phyloP scores from a whole-genome alignment of 768 basidiomycete genomes.

The Xerocomellus chrysenteron region DNA sequence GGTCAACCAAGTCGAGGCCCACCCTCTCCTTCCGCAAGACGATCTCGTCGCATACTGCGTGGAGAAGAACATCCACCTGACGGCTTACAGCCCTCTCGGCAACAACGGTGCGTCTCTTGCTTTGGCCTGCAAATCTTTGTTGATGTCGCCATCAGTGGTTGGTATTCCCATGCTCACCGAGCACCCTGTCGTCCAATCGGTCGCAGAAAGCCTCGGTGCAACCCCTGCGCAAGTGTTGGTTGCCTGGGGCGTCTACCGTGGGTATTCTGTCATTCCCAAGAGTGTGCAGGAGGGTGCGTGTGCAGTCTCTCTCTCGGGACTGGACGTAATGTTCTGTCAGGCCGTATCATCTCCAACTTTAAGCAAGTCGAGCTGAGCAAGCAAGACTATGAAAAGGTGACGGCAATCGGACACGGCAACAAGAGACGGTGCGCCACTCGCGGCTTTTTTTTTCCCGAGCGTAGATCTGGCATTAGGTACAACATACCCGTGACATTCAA shows the following conservation, averaged over 20 bases:
- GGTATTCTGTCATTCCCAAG: slow-evolving; percentile 85
- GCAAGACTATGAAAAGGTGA: slow-evolving; percentile 60
- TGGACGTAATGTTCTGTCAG: slow-evolving; percentile 23
- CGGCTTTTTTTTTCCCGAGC: neutral
- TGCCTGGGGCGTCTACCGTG: slow-evolving; percentile 75
- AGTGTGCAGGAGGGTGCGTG: slow-evolving; percentile 57
- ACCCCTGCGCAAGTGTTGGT: slow-evolving; percentile 81
- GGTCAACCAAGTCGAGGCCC: slow-evolving; percentile 81
- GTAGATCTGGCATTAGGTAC: slow-evolving; percentile 24
- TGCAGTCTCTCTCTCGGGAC: neutral
- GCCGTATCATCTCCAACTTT: slow-evolving; percentile 75
- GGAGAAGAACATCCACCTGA: slow-evolving; percentile 66
- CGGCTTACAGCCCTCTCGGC: slow-evolving; percentile 74
- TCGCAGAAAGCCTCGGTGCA: slow-evolving; percentile 62
- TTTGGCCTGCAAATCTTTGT: neutral
- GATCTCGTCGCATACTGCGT: slow-evolving; percentile 71
- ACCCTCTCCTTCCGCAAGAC: slow-evolving; percentile 76
- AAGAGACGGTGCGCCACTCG: slow-evolving; percentile 30
- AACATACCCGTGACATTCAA: slow-evolving; percentile 64
- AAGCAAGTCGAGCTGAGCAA: slow-evolving; percentile 65
- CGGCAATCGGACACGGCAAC: slow-evolving; percentile 40
- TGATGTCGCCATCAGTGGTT: slow-evolving; percentile 39
- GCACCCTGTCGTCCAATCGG: slow-evolving; percentile 54
- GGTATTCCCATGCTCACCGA: slow-evolving; percentile 70
- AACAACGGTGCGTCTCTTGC: slow-evolving; percentile 59